Conservation (phyloP, 2,329 filamentous ascomycete species). For the Dothideomycetidae sp. region DNA sequence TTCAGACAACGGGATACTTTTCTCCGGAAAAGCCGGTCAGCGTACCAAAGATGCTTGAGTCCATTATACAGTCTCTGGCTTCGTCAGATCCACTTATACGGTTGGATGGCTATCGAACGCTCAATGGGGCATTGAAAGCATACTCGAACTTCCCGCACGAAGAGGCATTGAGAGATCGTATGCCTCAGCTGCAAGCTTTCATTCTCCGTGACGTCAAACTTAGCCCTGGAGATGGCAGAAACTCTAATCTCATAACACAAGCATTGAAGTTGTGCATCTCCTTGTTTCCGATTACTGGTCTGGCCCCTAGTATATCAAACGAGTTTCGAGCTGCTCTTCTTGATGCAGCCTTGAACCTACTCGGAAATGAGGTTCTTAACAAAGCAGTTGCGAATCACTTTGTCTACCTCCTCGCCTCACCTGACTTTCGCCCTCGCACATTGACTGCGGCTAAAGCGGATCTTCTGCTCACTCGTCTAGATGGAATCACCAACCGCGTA, state of each 20-base stretch:
- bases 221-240: slow-evolving; percentile 36
- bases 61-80: slow-evolving; percentile 66
- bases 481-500: slow-evolving; percentile 57
- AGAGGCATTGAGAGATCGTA: slow-evolving; percentile 58
- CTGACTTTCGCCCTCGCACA: slow-evolving; percentile 61
- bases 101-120: slow-evolving; percentile 72
- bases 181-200: slow-evolving; percentile 64
- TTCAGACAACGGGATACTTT: slow-evolving; percentile 27
- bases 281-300: slow-evolving; percentile 60
- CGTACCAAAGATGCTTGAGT: slow-evolving; percentile 71
- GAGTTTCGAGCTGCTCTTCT: slow-evolving; percentile 71
- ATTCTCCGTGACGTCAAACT: slow-evolving; percentile 60
- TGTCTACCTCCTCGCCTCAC: slow-evolving; percentile 65
- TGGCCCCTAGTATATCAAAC: slow-evolving; percentile 54
- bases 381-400: slow-evolving; percentile 69
- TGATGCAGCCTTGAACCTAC: slow-evolving; percentile 61
- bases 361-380: slow-evolving; percentile 52
- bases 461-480: slow-evolving; percentile 54
- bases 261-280: slow-evolving; percentile 64
- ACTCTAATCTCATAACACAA: slow-evolving; percentile 60
- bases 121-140: slow-evolving; percentile 60
- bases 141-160: slow-evolving; percentile 71
- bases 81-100: slow-evolving; percentile 57
- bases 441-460: slow-evolving; percentile 60
- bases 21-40: slow-evolving; percentile 39